phyloP scores from a whole-genome alignment of 345 rosid species.

The Cardiospermum halicacabum region DNA sequence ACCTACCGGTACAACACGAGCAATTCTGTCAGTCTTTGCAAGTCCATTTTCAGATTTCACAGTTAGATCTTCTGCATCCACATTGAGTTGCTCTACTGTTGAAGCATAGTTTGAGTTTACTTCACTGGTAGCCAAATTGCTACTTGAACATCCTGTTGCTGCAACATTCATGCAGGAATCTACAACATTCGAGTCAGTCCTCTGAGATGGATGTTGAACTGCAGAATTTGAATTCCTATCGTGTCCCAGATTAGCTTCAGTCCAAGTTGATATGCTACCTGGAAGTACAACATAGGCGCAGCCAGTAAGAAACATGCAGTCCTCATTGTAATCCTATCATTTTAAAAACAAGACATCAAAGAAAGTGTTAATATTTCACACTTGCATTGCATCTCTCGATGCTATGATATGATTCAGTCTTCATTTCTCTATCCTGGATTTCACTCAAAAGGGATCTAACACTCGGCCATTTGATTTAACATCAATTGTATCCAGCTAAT shows the following conservation, averaged over 20 bases:
- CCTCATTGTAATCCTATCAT: background rate
- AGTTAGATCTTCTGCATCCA: conserved; percentile 20
- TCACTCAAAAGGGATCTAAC: background rate
- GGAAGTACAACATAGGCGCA: conserved; percentile 21
- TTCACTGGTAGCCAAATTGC: conserved; percentile 20
- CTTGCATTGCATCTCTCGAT: background rate
- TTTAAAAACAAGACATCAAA: background rate
- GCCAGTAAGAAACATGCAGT: background rate
- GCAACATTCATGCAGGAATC: conserved; percentile 17
- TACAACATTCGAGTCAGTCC: conserved; percentile 22
- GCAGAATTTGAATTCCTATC: conserved; percentile 17
- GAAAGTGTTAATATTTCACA: background rate
- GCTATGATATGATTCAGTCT: background rate
- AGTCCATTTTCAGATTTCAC: conserved; percentile 25
- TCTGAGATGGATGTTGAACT: conserved; percentile 21
- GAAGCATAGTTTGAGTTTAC: conserved; percentile 19
- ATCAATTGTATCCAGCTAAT: background rate
- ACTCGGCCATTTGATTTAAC: background rate
- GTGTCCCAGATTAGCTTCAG: conserved; percentile 18
- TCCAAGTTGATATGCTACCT: conserved; percentile 30
- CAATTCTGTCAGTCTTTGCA: conserved; percentile 38
- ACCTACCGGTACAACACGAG: conserved; percentile 60
- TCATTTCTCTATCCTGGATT: background rate
- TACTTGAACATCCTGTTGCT: conserved; percentile 21
- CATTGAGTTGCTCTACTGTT: conserved; percentile 21